These are phyloP conservation scores for Teunomyces lycoperdinae DNA, from an alignment of 805 yeast species.

Conservation along the genomic window DNA sequence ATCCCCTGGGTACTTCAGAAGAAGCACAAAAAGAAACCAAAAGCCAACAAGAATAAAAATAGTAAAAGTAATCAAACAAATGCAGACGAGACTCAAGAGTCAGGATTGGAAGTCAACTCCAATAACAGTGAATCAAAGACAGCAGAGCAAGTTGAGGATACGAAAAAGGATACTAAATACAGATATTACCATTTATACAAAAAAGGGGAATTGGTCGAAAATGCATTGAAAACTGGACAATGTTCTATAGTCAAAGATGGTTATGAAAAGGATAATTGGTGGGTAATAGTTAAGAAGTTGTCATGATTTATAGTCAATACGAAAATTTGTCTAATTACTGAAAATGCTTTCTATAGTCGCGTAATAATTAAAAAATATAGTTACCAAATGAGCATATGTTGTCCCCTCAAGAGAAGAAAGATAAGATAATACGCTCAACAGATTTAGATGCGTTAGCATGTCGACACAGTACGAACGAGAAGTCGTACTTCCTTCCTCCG, in stretches of 20 bases:
- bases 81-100: conserved; percentile 3
- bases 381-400: conserved; percentile 19
- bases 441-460: conserved; percentile 74
- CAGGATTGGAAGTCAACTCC: neutral
- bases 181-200: conserved; percentile 87
- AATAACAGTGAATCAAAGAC: neutral
- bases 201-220: conserved; percentile 76
- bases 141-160: neutral
- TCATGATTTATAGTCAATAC: conserved; percentile 1
- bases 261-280: conserved; percentile 95
- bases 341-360: neutral
- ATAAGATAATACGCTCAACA: conserved; percentile 51
- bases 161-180: conserved; percentile 52
- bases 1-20: conserved; percentile 91
- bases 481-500: conserved; percentile 42
- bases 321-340: neutral
- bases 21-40: conserved; percentile 36
- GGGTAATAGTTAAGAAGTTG: conserved; percentile 42
- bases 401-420: conserved; percentile 35
- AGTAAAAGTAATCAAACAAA: neutral
- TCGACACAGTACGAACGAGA: conserved; percentile 49
- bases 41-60: conserved; percentile 12
- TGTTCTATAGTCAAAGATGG: conserved; percentile 61
- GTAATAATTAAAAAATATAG: neutral
- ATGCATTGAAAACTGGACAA: conserved; percentile 72